Base-by-base conservation (phyloP, 2,329 filamentous ascomycete genomes). In the Sporothrix mexicana region DNA sequence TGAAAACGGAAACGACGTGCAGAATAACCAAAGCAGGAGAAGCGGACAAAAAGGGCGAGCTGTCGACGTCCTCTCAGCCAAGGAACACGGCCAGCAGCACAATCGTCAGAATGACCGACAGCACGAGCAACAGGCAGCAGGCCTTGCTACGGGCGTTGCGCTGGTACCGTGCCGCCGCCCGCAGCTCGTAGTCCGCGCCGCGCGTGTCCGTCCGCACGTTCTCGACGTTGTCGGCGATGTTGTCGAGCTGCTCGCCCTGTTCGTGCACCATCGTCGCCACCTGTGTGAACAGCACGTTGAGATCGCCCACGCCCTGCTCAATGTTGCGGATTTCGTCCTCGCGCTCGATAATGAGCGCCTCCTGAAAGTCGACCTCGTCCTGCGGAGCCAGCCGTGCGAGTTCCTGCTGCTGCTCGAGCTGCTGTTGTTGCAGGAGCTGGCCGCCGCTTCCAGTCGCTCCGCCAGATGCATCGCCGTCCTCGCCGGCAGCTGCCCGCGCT, bases 281-380 rank as follows among this genome's bases (percentile, higher is more conserved):
- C 84, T 99, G 95, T 75, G 95, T 88, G 86, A 99, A 99, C 59
- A 99, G 87, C 79, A 98, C 96, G 78, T 99, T 99, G 75, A 99
- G 85, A 79, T 99, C 96, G 72, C 93, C 93, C 7, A 99, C 96
- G 72, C 93, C 94, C 82, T 98, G 95, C 84, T 98, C 96, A 78
- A 99, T 99, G 80, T 97, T 97, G 75, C 95, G 91, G 77, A 99
- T 99, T 84, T 99, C 96, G 73, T 94, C 91, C 82, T 99, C 96
- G 71, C 97, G 94, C 85, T 99, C 95, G 74, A 97, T 91, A 79
- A 99, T 99, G 73, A 99, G 86, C 17, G 92, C 91, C 77, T 99
- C 96, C 80, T 99, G 96, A 84, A 98, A 99, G 80, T 99, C 95
- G 59, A 99, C 96, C 79, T 99, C 97, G 77, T 94, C 92, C 81